Evolutionary conservation across 2,329 filamentous ascomycete species (phyloP), one percentile per base, ranked within the genome.

Genomic region (Diatrype stigma): DNA sequence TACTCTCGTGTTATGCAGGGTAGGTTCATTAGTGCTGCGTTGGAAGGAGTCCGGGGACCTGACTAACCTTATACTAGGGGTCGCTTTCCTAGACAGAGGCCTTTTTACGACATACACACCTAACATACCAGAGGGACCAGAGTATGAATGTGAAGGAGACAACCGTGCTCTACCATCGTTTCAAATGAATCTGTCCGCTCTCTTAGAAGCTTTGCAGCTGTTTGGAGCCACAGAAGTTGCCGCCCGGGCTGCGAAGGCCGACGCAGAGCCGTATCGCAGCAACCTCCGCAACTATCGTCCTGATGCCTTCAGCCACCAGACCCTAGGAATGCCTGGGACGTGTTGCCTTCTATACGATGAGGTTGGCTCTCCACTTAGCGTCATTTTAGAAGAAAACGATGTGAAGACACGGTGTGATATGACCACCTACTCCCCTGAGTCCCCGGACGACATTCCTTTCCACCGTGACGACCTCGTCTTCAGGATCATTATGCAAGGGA

Each of bases 121-220:
- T 67, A 85, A 86, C 56, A 75, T 72, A 52, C 73, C 67, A 6
- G 66, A 65, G 11, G 40, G 21, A n/a, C n/a, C n/a, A n/a, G n/a
- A n/a, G n/a, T n/a, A n/a, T n/a, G n/a, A n/a, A n/a, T n/a, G n/a
- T 21, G 40, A 44, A 21, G 40, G 21, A 11, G 66, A 71, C 14
- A 71, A 74, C 19, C 71, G 72, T 4, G 70, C 75, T 3, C 77
- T 82, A 28, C 85, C 89, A 7, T 82, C 80, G 47, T 99, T 99
- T 66, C 87, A 95, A 65, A 86, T 97, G 57, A 94, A 91, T 2
- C 81, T 99, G 8, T 79, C 86, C 4, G 89, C 93, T 17, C 80
- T 99, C 3, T 82, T 99, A 48, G 94, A 97, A 72, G 96, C 93
- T 0, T 79, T 99, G 7, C 93, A 96, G 64, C 97, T 99, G 46